Evolutionary conservation across 495 filamentous ascomycete genomes (phyloP).

Genomic region (Coniosporium apollinis): DNA sequence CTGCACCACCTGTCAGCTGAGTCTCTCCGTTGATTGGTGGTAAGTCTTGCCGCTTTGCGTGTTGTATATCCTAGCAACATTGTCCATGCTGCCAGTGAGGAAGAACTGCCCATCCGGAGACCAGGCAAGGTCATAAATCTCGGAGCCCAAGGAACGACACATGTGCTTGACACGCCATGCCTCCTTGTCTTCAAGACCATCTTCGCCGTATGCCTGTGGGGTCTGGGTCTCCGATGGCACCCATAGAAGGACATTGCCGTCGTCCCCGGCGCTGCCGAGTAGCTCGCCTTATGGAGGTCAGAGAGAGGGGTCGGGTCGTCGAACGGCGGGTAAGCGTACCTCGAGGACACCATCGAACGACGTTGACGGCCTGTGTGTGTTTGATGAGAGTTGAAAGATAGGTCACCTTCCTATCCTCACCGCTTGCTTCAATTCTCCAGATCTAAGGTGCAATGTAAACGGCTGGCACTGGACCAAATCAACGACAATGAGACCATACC

Average conservation of each 20-base stretch:
- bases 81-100: constrained; percentile 98
- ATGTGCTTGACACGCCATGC: constrained; percentile 94
- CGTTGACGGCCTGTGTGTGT: constrained; percentile 96
- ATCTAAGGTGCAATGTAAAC: constrained; percentile 39
- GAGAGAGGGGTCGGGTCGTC: constrained; percentile 9
- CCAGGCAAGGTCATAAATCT: constrained; percentile 98
- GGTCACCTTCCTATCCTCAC: constrained; percentile 73
- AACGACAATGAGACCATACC: constrained; percentile 35
- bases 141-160: constrained; percentile 73
- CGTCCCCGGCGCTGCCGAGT: constrained; percentile 87
- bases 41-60: constrained; percentile 44
- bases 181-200: constrained; percentile 83
- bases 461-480: background rate
- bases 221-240: constrained; percentile 64
- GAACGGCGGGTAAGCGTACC: constrained; percentile 31
- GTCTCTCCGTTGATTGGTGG: constrained; percentile 1
- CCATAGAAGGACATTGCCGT: constrained; percentile 93
- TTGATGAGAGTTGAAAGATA: constrained; percentile 84
- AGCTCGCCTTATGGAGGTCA: constrained; percentile 51
- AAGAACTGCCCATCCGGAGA: constrained; percentile 92
- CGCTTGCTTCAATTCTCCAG: constrained; percentile 79
- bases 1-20: constrained; percentile 29
- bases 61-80: constrained; percentile 93
- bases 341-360: constrained; percentile 86
- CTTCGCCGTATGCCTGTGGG: constrained; percentile 56